These are phyloP conservation scores for Kazachstania taianensis DNA, from an alignment of 805 yeast species.

Conservation along the genomic window DNA sequence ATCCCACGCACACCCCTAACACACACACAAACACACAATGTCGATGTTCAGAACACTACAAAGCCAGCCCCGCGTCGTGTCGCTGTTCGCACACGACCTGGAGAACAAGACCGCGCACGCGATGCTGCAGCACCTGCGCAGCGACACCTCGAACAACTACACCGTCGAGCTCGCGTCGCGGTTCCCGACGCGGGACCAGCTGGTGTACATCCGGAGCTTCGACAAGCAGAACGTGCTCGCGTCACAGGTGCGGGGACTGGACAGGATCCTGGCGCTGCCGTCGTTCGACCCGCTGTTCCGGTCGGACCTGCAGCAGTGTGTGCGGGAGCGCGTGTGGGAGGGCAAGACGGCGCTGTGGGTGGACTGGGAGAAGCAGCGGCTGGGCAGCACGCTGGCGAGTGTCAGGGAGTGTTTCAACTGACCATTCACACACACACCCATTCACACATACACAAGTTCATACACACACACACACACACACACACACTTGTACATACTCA, in stretches of 20 bases:
- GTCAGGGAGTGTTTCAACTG: no score
- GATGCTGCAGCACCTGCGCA: constrained; percentile 3
- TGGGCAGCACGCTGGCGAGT: constrained; percentile 21
- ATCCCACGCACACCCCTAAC: no score
- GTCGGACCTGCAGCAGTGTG: constrained; percentile 14
- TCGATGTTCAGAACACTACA: constrained; percentile 41
- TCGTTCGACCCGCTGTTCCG: constrained; percentile 16
- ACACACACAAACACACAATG: no score
- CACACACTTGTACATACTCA: no score
- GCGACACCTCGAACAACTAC: constrained; percentile 10
- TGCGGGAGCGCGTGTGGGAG: constrained; percentile 18
- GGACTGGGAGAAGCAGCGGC: constrained; percentile 27
- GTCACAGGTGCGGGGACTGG: constrained; percentile 14
- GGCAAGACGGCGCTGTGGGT: constrained; percentile 22
- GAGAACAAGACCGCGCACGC: constrained; percentile 13
- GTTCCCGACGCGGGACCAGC: constrained; percentile 26
- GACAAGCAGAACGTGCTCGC: constrained; percentile 8
- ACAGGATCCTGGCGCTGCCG: constrained; percentile 8
- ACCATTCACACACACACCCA: no score
- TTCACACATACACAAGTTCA: no score
- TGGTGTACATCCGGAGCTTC: constrained; percentile 18
- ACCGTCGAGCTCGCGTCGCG: constrained; percentile 17
- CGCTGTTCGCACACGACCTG: constrained; percentile 32
- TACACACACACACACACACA: no score
- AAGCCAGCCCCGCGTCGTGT: constrained; percentile 35